phyloP scores from a whole-genome alignment of 495 filamentous ascomycete species.

The Articulospora tetracladia region DNA sequence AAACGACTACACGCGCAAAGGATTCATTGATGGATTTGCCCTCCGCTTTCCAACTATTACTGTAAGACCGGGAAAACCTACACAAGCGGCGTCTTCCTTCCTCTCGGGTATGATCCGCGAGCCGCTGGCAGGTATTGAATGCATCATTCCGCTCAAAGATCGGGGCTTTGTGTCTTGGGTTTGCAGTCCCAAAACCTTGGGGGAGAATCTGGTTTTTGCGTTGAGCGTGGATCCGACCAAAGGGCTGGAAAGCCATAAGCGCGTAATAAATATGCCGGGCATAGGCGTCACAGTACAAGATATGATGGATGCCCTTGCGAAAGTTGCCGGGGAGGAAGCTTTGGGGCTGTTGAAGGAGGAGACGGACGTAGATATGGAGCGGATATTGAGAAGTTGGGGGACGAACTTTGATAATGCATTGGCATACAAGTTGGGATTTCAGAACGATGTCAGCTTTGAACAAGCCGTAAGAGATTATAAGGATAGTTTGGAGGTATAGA shows the following conservation, averaged over 20 bases:
- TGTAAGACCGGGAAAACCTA: slow-evolving; percentile 70
- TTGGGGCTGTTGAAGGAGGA: slow-evolving; percentile 60
- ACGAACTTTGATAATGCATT: slow-evolving; percentile 59
- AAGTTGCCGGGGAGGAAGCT: slow-evolving; percentile 66
- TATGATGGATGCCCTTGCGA: slow-evolving; percentile 69
- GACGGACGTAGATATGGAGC: slow-evolving; percentile 61
- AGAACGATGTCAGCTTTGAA: slow-evolving; percentile 52
- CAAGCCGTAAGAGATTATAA: slow-evolving; percentile 55
- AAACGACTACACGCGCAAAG: slow-evolving; percentile 71
- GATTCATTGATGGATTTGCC: slow-evolving; percentile 61
- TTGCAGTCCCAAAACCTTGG: slow-evolving; percentile 61
- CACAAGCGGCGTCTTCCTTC: slow-evolving; percentile 71
- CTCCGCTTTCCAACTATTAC: slow-evolving; percentile 73
- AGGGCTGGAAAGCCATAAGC: slow-evolving; percentile 46
- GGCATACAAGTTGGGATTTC: slow-evolving; percentile 56
- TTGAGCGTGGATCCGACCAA: slow-evolving; percentile 48
- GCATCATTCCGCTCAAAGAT: slow-evolving; percentile 56
- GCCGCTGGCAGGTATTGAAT: slow-evolving; percentile 58
- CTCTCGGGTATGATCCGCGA: slow-evolving; percentile 70
- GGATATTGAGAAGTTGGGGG: slow-evolving; percentile 73
- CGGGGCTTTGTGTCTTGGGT: slow-evolving; percentile 61
- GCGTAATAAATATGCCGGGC: slow-evolving; percentile 72
- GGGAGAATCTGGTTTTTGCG: slow-evolving; percentile 67
- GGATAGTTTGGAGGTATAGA: slow-evolving; percentile 26
- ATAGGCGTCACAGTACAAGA: slow-evolving; percentile 68